A percentile compares a stretch with the other conserved stretches of the same genome.
Evolutionary conservation across 192 early-diverging fungal genomes (phyloP).

Genomic region (Umbelopsis vinacea): DNA sequence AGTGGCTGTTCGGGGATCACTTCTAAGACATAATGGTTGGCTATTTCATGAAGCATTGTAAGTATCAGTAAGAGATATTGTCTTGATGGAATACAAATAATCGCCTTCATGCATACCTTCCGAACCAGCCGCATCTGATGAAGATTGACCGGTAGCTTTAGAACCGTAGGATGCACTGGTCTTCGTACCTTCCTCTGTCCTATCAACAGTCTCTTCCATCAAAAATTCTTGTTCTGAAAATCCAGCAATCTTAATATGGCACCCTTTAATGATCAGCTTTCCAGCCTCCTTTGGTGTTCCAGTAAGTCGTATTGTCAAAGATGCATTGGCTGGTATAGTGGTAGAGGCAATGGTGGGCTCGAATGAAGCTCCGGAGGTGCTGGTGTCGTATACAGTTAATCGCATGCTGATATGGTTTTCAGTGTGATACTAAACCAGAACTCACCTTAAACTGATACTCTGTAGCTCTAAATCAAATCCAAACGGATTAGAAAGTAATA

Average conservation of each 20-base stretch:
- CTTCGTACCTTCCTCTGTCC: background rate
- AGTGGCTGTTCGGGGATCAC: conserved; percentile 73
- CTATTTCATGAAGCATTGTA: background rate
- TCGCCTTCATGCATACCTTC: background rate
- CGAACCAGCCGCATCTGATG: background rate
- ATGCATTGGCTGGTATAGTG: conserved; percentile 67
- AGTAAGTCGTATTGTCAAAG: conserved; percentile 64
- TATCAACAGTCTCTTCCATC: conserved; percentile 12
- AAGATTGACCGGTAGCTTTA: background rate
- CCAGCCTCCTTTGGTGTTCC: conserved; percentile 66
- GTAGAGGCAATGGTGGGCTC: conserved; percentile 60
- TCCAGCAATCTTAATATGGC: conserved; percentile 55
- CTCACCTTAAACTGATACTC: conserved; percentile 61
- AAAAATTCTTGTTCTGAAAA: conserved; percentile 61
- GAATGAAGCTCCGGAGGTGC: conserved; percentile 66
- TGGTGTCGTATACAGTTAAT: conserved; percentile 29
- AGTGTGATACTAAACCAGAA: background rate
- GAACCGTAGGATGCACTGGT: background rate
- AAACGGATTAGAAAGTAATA: conserved; percentile 78
- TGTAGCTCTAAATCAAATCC: conserved; percentile 79
- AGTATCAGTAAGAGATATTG: background rate
- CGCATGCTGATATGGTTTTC: background rate
- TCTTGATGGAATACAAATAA: background rate
- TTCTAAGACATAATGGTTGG: conserved; percentile 20
- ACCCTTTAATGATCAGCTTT: conserved; percentile 65